Percentiles rank a stretch among this genome's conserved stretches.
Evolutionary conservation across 2,329 filamentous ascomycete species (phyloP).

Genomic region (Trichoderma sp.): DNA sequence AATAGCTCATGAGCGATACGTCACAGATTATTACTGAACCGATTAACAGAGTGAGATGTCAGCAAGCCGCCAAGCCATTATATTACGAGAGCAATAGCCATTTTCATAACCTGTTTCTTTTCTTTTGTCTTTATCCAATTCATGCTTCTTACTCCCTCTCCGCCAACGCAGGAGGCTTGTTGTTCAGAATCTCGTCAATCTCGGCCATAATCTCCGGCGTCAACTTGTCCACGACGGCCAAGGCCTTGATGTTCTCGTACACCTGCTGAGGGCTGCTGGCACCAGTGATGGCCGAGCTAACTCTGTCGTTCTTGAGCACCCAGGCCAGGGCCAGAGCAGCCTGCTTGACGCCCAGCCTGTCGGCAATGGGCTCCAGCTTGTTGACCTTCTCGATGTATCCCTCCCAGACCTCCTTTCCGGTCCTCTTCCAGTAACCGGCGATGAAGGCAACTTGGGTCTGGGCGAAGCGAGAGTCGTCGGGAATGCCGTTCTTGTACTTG

Average conservation of each 20-base stretch:
- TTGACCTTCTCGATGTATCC: constrained; percentile 57
- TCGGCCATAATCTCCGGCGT: constrained; percentile 57
- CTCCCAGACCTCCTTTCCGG: constrained; percentile 52
- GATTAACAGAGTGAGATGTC: neutral
- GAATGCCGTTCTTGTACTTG: constrained; percentile 64
- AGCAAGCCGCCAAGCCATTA: neutral
- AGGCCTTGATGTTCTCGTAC: constrained; percentile 55
- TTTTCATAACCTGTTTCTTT: neutral
- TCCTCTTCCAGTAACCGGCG: constrained; percentile 49
- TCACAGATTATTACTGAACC: neutral
- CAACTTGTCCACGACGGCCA: constrained; percentile 52
- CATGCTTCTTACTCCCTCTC: constrained; percentile 31
- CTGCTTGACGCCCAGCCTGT: constrained; percentile 58
- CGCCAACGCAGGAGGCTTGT: constrained; percentile 50
- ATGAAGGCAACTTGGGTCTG: constrained; percentile 56
- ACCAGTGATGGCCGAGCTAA: constrained; percentile 60
- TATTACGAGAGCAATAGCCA: neutral
- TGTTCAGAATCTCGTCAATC: constrained; percentile 57
- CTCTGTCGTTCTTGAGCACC: constrained; percentile 59
- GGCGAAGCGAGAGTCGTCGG: constrained; percentile 56
- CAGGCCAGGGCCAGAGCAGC: constrained; percentile 58
- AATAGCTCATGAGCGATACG: neutral
- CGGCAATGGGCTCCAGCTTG: constrained; percentile 59
- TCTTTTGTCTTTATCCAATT: neutral
- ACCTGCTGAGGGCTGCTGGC: constrained; percentile 58